phyloP scores from a whole-genome alignment of 495 filamentous ascomycete genomes.

The Podospora australis region DNA sequence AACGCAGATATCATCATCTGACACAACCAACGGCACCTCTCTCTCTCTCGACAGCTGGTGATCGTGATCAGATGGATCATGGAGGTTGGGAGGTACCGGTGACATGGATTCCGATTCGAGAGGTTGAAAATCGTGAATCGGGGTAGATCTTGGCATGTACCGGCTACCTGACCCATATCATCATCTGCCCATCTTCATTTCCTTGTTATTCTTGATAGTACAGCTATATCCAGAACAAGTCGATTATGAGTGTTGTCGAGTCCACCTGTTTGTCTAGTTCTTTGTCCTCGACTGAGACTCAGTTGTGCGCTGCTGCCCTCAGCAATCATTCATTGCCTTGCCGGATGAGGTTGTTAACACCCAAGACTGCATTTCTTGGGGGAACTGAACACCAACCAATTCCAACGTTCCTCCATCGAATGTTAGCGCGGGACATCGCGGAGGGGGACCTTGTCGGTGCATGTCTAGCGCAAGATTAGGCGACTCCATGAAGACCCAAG shows the following conservation, averaged over 20 bases:
- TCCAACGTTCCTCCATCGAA: conserved; percentile 17
- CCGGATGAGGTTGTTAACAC: too few relatives aligned
- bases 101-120: neutral
- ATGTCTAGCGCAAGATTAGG: conserved; percentile 4
- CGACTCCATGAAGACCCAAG: conserved; percentile 2
- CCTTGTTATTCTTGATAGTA: too few relatives aligned
- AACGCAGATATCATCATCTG: too few relatives aligned
- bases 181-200: too few relatives aligned
- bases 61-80: too few relatives aligned
- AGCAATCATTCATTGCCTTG: neutral
- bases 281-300: too few relatives aligned
- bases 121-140: neutral
- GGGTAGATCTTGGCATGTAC: conserved; percentile 3
- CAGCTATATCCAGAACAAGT: too few relatives aligned
- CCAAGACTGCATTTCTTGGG: too few relatives aligned
- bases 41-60: too few relatives aligned
- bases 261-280: too few relatives aligned
- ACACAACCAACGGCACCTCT: too few relatives aligned
- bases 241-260: too few relatives aligned
- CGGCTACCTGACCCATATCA: neutral
- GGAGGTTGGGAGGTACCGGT: conserved; percentile 1
- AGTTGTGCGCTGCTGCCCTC: neutral
- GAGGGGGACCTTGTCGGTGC: conserved; percentile 6
- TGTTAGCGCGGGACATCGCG: conserved; percentile 20
- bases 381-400: neutral